Conservation (phyloP, 495 filamentous ascomycete species). For the Tuber borchii region DNA sequence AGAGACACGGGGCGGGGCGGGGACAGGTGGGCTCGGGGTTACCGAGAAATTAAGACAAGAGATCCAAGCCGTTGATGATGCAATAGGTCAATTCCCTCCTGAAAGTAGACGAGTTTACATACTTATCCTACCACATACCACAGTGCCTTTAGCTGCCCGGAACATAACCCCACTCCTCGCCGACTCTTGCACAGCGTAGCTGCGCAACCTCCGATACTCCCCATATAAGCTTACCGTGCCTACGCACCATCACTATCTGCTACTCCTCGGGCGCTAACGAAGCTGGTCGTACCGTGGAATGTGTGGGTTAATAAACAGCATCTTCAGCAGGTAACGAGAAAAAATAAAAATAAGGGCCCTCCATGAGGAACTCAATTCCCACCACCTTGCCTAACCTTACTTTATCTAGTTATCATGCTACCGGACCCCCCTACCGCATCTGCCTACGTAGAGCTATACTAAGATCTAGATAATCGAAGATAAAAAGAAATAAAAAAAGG, state of each 20-base stretch:
- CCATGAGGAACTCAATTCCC: neutral
- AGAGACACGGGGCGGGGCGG: neutral
- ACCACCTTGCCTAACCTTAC: neutral
- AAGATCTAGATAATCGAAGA: neutral
- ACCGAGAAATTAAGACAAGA: neutral
- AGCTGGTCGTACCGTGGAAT: neutral
- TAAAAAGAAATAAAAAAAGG: neutral
- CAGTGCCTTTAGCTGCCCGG: neutral
- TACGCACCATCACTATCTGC: neutral
- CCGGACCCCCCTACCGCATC: neutral
- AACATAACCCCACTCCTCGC: neutral
- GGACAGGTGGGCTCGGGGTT: neutral
- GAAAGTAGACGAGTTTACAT: neutral
- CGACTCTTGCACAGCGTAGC: neutral
- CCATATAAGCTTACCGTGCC: neutral
- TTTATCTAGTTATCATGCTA: neutral
- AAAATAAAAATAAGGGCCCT: neutral
- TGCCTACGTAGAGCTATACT: neutral
- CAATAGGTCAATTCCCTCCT: neutral
- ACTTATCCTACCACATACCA: no score
- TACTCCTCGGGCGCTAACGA: neutral
- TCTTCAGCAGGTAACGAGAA: neutral
- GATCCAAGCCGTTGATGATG: neutral
- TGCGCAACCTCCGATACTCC: no score
- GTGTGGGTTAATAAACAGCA: neutral